Evolutionary conservation across 1,284 basidiomycete genomes (phyloP).

Genomic region (Porogramme epimiltina): DNA sequence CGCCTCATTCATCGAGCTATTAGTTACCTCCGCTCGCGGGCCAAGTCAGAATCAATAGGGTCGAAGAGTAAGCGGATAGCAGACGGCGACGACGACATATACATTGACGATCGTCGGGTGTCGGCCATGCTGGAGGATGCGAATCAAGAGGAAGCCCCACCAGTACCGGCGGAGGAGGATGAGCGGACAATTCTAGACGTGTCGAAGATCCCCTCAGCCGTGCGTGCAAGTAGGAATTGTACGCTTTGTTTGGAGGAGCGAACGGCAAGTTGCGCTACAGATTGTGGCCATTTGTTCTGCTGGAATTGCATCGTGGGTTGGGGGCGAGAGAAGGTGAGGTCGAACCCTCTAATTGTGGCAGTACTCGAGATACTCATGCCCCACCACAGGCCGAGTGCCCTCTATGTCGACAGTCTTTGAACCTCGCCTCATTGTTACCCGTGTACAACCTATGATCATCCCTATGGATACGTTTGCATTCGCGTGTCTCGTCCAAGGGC

Average conservation of each 20-base stretch:
- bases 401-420: conserved; percentile 80
- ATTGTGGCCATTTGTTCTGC: conserved; percentile 94
- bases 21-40: conserved; percentile 39
- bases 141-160: conserved; percentile 53
- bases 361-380: conserved; percentile 1
- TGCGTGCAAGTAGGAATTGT: conserved; percentile 73
- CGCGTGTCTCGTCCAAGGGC: not conserved
- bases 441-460: conserved; percentile 70
- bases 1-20: conserved; percentile 70
- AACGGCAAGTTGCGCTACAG: conserved; percentile 82
- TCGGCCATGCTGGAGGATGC: conserved; percentile 56
- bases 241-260: conserved; percentile 86
- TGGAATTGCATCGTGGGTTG: conserved; percentile 92
- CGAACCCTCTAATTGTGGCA: not conserved
- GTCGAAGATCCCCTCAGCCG: conserved; percentile 46
- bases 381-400: conserved; percentile 77
- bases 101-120: conserved; percentile 66
- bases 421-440: conserved; percentile 73
- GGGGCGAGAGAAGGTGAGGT: conserved; percentile 81
- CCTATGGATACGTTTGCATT: not conserved
- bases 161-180: conserved; percentile 67
- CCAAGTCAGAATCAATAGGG: conserved; percentile 14
- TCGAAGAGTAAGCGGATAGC: conserved; percentile 34
- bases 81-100: conserved; percentile 49
- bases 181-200: conserved; percentile 66